phyloP scores from a whole-genome alignment of 2,329 filamentous ascomycete species.

The Helotiales sp. region DNA sequence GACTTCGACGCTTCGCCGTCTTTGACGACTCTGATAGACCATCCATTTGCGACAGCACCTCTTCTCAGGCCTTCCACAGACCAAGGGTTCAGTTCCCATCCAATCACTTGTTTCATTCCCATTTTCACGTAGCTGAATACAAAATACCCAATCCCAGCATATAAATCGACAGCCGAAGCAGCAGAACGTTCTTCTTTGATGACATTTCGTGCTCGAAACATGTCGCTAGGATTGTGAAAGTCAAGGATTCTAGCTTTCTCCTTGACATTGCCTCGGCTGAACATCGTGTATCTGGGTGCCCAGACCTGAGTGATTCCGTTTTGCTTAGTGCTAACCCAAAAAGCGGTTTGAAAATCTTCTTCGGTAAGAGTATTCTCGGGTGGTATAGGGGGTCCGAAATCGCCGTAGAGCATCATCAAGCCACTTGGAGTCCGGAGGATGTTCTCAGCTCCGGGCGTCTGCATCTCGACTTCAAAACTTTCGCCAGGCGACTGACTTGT shows the following conservation, averaged over 20 bases:
- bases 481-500: constrained; percentile 16
- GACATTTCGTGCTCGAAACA: constrained; percentile 1
- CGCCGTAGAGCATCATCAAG: constrained; percentile 72
- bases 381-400: constrained; percentile 65
- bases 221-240: constrained; percentile 47
- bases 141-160: constrained; percentile 94
- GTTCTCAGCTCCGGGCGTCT: constrained; percentile 57
- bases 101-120: constrained; percentile 72
- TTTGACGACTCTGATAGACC: constrained; percentile 61
- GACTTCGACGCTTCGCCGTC: constrained; percentile 44
- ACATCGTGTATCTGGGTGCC: constrained; percentile 93
- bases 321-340: constrained; percentile 82
- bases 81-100: constrained; percentile 92
- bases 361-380: constrained; percentile 22
- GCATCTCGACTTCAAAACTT: background rate
- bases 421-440: constrained; percentile 74
- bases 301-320: constrained; percentile 83
- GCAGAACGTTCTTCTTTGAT: constrained; percentile 17
- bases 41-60: constrained; percentile 73
- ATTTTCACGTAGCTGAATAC: constrained; percentile 79
- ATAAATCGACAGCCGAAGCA: constrained; percentile 72
- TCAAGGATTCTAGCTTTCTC: constrained; percentile 80
- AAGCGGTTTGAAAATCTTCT: constrained; percentile 66
- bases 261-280: constrained; percentile 85
- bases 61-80: constrained; percentile 81